Conservation (phyloP, 352 stramenopile species). For the Thalassiosira delicatula region DNA sequence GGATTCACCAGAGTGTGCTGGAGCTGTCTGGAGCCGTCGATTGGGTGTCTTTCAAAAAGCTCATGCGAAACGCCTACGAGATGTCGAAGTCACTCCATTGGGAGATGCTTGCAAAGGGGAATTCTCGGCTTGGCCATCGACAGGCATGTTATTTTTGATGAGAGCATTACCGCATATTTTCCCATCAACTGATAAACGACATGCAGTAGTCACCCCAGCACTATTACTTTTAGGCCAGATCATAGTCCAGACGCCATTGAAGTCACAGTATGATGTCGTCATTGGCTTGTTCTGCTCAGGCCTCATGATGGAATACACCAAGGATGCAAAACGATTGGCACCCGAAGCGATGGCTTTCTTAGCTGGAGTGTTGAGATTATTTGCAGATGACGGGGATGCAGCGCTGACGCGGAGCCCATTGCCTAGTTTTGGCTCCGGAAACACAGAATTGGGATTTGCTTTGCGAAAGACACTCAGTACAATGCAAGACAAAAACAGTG, state of each 20-base stretch:
- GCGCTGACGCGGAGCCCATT: constrained; percentile 36
- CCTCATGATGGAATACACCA: constrained; percentile 84
- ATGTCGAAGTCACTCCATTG: constrained; percentile 71
- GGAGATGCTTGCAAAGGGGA: constrained; percentile 77
- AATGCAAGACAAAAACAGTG: too few relatives aligned
- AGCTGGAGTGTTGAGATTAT: constrained; percentile 70
- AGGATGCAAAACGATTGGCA: constrained; percentile 88
- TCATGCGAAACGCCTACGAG: constrained; percentile 85
- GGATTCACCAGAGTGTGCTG: constrained; percentile 89
- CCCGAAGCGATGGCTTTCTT: constrained; percentile 87
- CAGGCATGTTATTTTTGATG: constrained; percentile 90
- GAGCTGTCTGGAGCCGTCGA: constrained; percentile 88
- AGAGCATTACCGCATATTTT: constrained; percentile 90
- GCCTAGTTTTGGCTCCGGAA: constrained; percentile 67
- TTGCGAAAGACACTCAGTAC: too few relatives aligned
- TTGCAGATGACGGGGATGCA: constrained; percentile 60
- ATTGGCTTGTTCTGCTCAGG: constrained; percentile 86
- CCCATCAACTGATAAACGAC: constrained; percentile 91
- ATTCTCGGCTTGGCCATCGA: constrained; percentile 88
- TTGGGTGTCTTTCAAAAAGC: constrained; percentile 88
- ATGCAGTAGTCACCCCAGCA: constrained; percentile 92
- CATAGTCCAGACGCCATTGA: constrained; percentile 86
- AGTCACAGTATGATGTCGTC: constrained; percentile 85
- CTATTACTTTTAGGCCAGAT: constrained; percentile 91
- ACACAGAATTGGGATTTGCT: too few relatives aligned